Percentiles rank a stretch among this genome's conserved stretches.
These are phyloP conservation scores for Chrysopogon serrulatus DNA, from an alignment of 176 grass and related monocot species.

Conservation along the genomic window DNA sequence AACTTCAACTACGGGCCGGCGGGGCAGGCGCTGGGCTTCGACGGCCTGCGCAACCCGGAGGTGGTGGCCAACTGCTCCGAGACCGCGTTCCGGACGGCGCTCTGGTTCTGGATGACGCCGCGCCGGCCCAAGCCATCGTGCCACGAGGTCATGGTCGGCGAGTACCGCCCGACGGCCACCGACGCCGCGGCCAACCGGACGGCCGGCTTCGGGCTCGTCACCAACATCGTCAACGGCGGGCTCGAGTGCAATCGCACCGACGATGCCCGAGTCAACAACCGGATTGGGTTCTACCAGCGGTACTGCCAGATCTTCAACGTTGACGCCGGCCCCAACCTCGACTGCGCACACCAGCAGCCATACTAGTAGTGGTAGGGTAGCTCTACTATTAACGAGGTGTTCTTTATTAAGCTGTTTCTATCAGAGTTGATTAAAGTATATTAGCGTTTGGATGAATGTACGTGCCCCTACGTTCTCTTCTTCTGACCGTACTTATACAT, in stretches of 20 bases:
- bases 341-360: conserved; percentile 59
- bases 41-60: conserved; percentile 71
- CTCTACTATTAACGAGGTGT: background rate
- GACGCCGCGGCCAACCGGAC: conserved; percentile 50
- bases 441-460: background rate
- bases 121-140: conserved; percentile 63
- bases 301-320: conserved; percentile 63
- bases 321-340: conserved; percentile 55
- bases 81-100: conserved; percentile 60
- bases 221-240: conserved; percentile 80
- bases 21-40: conserved; percentile 54
- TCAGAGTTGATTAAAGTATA: background rate
- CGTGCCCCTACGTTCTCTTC: too few relatives aligned
- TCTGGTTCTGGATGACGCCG: conserved; percentile 82
- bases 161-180: conserved; percentile 28
- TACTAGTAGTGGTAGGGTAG: conserved; percentile 23
- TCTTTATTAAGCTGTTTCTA: background rate
- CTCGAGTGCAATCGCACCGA: conserved; percentile 64
- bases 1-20: conserved; percentile 85
- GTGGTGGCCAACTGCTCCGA: conserved; percentile 57
- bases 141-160: conserved; percentile 74
- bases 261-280: conserved; percentile 40
- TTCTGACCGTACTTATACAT: too few relatives aligned
- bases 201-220: conserved; percentile 59
- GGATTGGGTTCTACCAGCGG: conserved; percentile 59